Evolutionary conservation across 371 early-diverging fungal genomes (phyloP).

Genomic region (Circinella minor): DNA sequence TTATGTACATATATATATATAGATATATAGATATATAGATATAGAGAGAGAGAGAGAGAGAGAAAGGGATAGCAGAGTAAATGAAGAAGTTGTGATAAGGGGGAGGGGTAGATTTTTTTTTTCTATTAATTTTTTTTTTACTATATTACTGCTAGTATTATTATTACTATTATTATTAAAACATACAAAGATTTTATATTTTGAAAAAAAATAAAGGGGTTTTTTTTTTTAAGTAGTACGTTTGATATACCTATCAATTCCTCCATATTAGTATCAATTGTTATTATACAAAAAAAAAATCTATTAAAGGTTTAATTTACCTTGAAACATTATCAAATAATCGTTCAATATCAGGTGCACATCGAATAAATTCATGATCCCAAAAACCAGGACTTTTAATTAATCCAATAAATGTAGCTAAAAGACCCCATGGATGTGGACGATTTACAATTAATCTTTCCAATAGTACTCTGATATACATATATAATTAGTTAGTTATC

Average conservation of each 20-base stretch:
- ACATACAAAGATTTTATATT: neutral
- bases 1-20: constrained; percentile 9
- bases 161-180: neutral
- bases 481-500: neutral
- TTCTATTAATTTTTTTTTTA: no score
- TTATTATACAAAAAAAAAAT: neutral
- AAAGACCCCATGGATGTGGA: constrained; percentile 97
- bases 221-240: constrained; percentile 11
- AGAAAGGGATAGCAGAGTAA: neutral
- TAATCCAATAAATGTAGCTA: constrained; percentile 95
- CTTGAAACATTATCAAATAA: constrained; percentile 75
- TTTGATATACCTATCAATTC: constrained; percentile 24
- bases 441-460: constrained; percentile 96
- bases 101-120: no score
- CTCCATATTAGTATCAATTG: neutral
- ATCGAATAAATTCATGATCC: constrained; percentile 78
- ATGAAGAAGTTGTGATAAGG: no score
- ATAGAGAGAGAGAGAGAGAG: neutral
- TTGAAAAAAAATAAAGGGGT: neutral
- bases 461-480: constrained; percentile 74
- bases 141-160: no score
- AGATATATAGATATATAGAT: no score
- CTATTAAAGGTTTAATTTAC: constrained; percentile 27
- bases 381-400: constrained; percentile 92
- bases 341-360: constrained; percentile 75